phyloP scores from a whole-genome alignment of 495 filamentous ascomycete species.

The Schizothecium vesticola region DNA sequence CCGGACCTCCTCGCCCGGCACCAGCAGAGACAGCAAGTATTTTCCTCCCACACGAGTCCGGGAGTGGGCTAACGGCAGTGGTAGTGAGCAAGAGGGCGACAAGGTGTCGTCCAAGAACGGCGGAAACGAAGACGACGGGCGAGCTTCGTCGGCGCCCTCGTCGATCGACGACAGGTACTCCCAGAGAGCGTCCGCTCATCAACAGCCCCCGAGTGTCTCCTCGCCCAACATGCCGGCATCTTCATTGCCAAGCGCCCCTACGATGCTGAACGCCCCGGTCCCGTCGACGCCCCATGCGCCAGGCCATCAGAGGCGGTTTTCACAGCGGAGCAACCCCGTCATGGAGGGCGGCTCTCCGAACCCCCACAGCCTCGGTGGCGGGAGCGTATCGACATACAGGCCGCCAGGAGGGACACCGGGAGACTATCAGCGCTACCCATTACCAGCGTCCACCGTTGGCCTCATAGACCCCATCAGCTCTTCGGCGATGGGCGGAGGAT shows the following conservation, averaged over 20 bases:
- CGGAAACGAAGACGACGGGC: constrained; percentile 16
- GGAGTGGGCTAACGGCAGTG: constrained; percentile 5
- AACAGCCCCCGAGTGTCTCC: neutral
- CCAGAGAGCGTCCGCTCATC: neutral
- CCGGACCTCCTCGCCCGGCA: constrained; percentile 74
- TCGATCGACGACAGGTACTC: constrained; percentile 7
- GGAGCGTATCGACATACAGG: neutral
- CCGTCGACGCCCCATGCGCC: constrained; percentile 12
- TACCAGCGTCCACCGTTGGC: constrained; percentile 12
- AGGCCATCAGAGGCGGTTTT: constrained; percentile 12
- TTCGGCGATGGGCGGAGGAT: constrained; percentile 2
- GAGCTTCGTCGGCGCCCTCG: constrained; percentile 15
- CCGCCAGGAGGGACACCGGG: constrained; percentile 2
- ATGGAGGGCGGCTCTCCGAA: constrained; percentile 1
- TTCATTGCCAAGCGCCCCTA: neutral
- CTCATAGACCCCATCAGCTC: constrained; percentile 14
- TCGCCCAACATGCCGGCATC: constrained; percentile 9
- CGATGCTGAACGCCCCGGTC: neutral
- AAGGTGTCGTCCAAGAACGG: constrained; percentile 20
- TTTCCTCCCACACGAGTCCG: neutral
- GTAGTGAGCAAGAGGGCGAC: constrained; percentile 37
- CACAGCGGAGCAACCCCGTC: constrained; percentile 5
- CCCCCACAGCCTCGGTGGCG: constrained; percentile 4
- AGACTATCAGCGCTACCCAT: constrained; percentile 11
- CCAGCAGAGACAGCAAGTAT: constrained; percentile 72